Percentiles rank a stretch among this genome's conserved stretches.
phyloP scores from a whole-genome alignment of 768 basidiomycete genomes.

The Suillus alpinus region DNA sequence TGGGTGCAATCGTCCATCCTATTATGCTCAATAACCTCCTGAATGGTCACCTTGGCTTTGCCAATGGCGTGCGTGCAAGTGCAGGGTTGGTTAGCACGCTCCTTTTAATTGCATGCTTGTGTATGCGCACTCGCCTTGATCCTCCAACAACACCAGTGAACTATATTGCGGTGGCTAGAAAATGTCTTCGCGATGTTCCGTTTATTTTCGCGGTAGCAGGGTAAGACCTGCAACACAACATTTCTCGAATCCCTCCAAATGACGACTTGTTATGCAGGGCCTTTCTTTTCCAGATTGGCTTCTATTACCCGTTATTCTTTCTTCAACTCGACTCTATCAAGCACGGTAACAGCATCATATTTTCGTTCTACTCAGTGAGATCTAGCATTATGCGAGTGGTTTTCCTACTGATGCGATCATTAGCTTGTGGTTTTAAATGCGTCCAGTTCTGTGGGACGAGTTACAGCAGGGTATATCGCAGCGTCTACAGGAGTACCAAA shows the following conservation, averaged over 20 bases:
- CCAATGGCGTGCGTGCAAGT: conserved; percentile 45
- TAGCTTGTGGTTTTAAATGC: conserved; percentile 55
- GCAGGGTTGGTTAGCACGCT: conserved; percentile 40
- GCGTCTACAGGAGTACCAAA: conserved; percentile 42
- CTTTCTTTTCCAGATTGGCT: conserved; percentile 31
- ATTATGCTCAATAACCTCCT: conserved; percentile 31
- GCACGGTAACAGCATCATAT: conserved; percentile 40
- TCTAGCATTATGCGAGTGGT: background rate
- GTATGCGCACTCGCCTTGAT: conserved; percentile 40
- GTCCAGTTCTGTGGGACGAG: conserved; percentile 47
- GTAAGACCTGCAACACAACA: conserved; percentile 9
- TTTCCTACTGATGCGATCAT: background rate
- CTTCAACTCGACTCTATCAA: conserved; percentile 51
- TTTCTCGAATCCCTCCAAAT: background rate
- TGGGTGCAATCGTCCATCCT: conserved; percentile 23
- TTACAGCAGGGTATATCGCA: conserved; percentile 43
- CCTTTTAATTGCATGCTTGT: conserved; percentile 30
- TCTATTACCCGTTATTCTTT: conserved; percentile 55
- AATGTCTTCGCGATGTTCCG: conserved; percentile 11
- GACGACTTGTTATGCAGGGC: background rate
- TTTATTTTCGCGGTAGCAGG: conserved; percentile 19
- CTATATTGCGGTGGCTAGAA: conserved; percentile 16
- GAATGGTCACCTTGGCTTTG: conserved; percentile 30
- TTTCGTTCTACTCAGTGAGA: conserved; percentile 56
- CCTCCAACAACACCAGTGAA: conserved; percentile 16